Percentiles rank a stretch among this genome's conserved stretches.
These are phyloP conservation scores for Leptographium lundbergii DNA, from an alignment of 2,329 filamentous ascomycete genomes.

Conservation along the genomic window DNA sequence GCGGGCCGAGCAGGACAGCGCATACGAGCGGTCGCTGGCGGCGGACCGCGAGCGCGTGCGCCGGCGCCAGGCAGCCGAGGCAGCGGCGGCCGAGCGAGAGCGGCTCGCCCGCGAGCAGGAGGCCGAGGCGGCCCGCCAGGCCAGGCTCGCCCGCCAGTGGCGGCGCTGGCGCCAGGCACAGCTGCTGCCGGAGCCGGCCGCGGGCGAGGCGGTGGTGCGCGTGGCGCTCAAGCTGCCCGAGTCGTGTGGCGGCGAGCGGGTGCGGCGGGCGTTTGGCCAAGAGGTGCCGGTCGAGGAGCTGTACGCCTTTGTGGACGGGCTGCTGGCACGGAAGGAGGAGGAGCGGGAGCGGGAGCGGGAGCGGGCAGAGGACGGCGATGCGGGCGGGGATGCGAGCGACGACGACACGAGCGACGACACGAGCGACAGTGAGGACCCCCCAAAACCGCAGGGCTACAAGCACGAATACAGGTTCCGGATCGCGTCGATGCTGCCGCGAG, in stretches of 20 bases:
- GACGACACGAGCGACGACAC: conserved; percentile 1
- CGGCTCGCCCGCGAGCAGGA: conserved; percentile 56
- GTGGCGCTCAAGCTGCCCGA: conserved; percentile 52
- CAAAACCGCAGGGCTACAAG: conserved; percentile 56
- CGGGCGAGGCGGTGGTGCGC: conserved; percentile 58
- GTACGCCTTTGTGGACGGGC: conserved; percentile 90
- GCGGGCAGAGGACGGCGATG: conserved; percentile 13
- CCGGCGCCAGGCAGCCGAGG: conserved; percentile 44
- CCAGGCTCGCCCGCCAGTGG: conserved; percentile 45
- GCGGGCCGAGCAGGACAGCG: conserved; percentile 79
- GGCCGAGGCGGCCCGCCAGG: conserved; percentile 42
- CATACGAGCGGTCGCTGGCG: conserved; percentile 85
- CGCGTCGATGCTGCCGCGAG: conserved; percentile 72
- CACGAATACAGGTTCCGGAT: conserved; percentile 80
- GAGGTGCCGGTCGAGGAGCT: conserved; percentile 72
- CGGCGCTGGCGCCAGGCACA: conserved; percentile 61
- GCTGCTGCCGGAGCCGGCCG: conserved; percentile 51
- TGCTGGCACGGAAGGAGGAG: conserved; percentile 44
- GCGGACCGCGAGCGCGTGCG: conserved; percentile 75
- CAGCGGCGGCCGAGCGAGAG: conserved; percentile 63
- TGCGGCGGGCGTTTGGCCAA: conserved; percentile 55
- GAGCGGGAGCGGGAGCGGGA: conserved; percentile 18
- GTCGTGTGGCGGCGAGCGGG: conserved; percentile 52
- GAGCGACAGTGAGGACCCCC: conserved; percentile 19
- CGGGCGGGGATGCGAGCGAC: conserved; percentile 7